These are phyloP conservation scores for Apostasia shenzhenica DNA, from an alignment of 106 monocot genomes.

Conservation along the genomic window DNA sequence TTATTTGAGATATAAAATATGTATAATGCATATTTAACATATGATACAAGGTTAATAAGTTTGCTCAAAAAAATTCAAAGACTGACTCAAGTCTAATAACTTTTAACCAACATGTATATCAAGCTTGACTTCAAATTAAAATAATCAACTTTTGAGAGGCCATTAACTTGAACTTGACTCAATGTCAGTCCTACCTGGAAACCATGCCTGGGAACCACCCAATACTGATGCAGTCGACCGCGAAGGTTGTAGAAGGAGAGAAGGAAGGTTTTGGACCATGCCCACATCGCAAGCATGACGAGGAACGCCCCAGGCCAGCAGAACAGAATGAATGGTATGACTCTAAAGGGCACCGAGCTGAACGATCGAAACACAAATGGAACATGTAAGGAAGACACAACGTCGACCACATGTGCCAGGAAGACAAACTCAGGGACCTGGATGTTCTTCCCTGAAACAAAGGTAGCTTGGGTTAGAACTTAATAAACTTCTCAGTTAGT, in stretches of 20 bases:
- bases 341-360: slow-evolving; percentile 38
- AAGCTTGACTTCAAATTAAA: neutral
- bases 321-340: slow-evolving; percentile 23
- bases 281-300: slow-evolving; percentile 80
- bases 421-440: slow-evolving; percentile 78
- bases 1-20: too few species aligned
- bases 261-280: slow-evolving; percentile 75
- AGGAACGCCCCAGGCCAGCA: slow-evolving; percentile 59
- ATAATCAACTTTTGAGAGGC: neutral
- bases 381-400: slow-evolving; percentile 53
- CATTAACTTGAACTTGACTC: neutral
- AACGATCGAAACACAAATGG: slow-evolving; percentile 54
- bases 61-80: too few species aligned
- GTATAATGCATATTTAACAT: too few species aligned
- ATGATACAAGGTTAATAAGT: too few species aligned
- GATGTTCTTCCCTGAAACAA: slow-evolving; percentile 41
- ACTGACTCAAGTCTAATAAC: neutral
- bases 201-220: slow-evolving; percentile 79
- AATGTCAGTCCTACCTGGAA: slow-evolving; percentile 48
- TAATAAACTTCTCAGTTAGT: too few species aligned
- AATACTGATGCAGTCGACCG: slow-evolving; percentile 54
- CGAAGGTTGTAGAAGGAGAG: slow-evolving; percentile 72
- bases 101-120: neutral
- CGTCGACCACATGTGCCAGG: slow-evolving; percentile 78
- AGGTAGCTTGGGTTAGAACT: too few species aligned